Evolutionary conservation across 441 rosid species (phyloP).

Genomic region (Iberis amara): DNA sequence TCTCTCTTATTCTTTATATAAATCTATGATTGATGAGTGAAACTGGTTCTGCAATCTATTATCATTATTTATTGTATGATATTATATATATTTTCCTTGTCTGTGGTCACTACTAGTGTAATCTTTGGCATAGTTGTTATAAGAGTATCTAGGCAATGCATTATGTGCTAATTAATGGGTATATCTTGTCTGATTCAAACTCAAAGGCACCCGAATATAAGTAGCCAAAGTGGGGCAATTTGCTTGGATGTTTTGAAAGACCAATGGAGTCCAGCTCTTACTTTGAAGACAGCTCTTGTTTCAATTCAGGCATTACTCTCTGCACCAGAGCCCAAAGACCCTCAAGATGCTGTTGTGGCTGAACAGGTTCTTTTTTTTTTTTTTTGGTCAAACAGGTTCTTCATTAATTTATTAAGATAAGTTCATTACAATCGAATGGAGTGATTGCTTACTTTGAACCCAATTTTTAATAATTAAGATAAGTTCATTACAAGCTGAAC

Average conservation of each 20-base stretch:
- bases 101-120: not conserved
- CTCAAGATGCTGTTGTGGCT: slow-evolving; percentile 99
- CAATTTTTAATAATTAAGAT: too few relatives aligned
- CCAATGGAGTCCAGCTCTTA: slow-evolving; percentile 99
- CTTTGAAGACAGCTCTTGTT: slow-evolving; percentile 92
- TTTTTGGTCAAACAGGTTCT: too few relatives aligned
- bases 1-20: too few relatives aligned
- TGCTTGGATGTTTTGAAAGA: slow-evolving; percentile 95
- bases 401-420: too few relatives aligned
- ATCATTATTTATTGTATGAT: too few relatives aligned
- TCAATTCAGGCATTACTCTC: slow-evolving; percentile 90
- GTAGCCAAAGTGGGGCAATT: slow-evolving; percentile 97
- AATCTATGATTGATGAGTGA: too few relatives aligned
- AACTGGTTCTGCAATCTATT: too few relatives aligned
- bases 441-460: too few relatives aligned
- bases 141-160: too few relatives aligned
- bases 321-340: slow-evolving; percentile 90
- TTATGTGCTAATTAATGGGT: slow-evolving; percentile 4
- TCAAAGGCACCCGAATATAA: slow-evolving; percentile 93
- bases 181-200: not conserved
- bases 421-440: too few relatives aligned
- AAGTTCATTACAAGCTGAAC: too few relatives aligned
- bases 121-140: not conserved
- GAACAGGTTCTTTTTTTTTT: too few relatives aligned
- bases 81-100: not conserved